Evolutionary conservation across 2,329 filamentous ascomycete genomes (phyloP).

Genomic region (Cadophora luteo-olivacea): DNA sequence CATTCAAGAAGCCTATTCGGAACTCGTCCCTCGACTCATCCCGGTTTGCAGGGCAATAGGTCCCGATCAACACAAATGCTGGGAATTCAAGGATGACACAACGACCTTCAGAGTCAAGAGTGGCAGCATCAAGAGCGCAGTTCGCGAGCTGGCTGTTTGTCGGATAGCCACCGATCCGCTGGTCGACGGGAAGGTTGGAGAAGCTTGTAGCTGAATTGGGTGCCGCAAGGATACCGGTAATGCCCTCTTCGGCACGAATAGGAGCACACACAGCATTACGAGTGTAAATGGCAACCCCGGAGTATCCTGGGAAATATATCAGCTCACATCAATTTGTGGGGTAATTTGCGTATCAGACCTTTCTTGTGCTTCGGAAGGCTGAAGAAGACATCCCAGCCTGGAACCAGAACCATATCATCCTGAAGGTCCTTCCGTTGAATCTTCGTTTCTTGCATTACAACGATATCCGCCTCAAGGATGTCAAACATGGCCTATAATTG

Average conservation of each 20-base stretch:
- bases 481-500: constrained; percentile 83
- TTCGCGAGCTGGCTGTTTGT: constrained; percentile 68
- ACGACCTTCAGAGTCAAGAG: constrained; percentile 88
- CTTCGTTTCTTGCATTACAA: constrained; percentile 95
- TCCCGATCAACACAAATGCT: constrained; percentile 90
- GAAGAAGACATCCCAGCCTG: constrained; percentile 96
- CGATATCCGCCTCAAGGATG: constrained; percentile 87
- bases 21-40: constrained; percentile 86
- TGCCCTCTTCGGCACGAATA: constrained; percentile 91
- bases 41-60: constrained; percentile 89
- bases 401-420: constrained; percentile 95
- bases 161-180: constrained; percentile 91
- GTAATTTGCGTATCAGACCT: constrained; percentile 56
- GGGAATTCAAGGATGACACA: constrained; percentile 93
- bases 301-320: constrained; percentile 71
- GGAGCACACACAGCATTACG: constrained; percentile 85
- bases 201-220: constrained; percentile 76
- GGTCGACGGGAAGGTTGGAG: constrained; percentile 72
- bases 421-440: constrained; percentile 90
- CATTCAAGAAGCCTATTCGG: constrained; percentile 77
- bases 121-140: constrained; percentile 69
- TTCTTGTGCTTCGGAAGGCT: constrained; percentile 94
- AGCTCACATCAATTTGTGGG: not conserved
- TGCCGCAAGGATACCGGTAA: constrained; percentile 79
- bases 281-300: constrained; percentile 94